A percentile compares a stretch with the other conserved stretches of the same genome.
phyloP scores from a whole-genome alignment of 192 early-diverging fungal genomes.

The Coemansia sp. region DNA sequence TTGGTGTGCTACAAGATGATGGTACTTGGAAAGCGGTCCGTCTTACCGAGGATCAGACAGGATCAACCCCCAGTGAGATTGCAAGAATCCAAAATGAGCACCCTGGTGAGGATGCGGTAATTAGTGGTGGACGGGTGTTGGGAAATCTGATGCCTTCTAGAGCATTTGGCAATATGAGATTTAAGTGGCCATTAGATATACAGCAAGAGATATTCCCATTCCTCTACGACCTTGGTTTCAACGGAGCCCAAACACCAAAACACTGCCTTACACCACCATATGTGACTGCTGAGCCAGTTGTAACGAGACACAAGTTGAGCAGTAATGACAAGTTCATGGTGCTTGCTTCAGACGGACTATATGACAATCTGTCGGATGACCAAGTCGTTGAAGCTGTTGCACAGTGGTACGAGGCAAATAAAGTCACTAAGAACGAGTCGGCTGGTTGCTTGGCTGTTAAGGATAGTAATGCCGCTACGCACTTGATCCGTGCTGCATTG shows the following conservation, averaged over 20 bases:
- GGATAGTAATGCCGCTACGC: slow-evolving; percentile 67
- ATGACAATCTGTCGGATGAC: slow-evolving; percentile 69
- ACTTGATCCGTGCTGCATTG: slow-evolving; percentile 65
- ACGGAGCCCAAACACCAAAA: slow-evolving; percentile 52
- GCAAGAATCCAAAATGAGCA: slow-evolving; percentile 51
- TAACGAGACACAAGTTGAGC: slow-evolving; percentile 60
- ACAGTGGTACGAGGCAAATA: slow-evolving; percentile 47
- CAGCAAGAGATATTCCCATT: slow-evolving; percentile 55
- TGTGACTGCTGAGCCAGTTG: slow-evolving; percentile 73
- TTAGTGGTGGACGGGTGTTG: slow-evolving; percentile 59
- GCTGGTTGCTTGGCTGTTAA: slow-evolving; percentile 10
- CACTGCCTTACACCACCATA: slow-evolving; percentile 68
- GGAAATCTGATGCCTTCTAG: slow-evolving; percentile 56
- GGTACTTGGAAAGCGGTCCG: slow-evolving; percentile 56
- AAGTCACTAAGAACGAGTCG: not conserved
- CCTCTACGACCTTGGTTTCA: slow-evolving; percentile 27
- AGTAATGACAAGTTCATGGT: slow-evolving; percentile 70
- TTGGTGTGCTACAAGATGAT: slow-evolving; percentile 45
- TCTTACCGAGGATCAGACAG: slow-evolving; percentile 64
- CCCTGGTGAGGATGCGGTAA: slow-evolving; percentile 69
- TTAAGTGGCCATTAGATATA: slow-evolving; percentile 65
- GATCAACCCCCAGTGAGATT: too few species aligned
- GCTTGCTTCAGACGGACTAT: slow-evolving; percentile 81
- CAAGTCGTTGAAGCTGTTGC: slow-evolving; percentile 54
- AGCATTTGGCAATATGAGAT: slow-evolving; percentile 69